Conservation (phyloP, 2,329 filamentous ascomycete species). For the Aspergillus piperis region DNA sequence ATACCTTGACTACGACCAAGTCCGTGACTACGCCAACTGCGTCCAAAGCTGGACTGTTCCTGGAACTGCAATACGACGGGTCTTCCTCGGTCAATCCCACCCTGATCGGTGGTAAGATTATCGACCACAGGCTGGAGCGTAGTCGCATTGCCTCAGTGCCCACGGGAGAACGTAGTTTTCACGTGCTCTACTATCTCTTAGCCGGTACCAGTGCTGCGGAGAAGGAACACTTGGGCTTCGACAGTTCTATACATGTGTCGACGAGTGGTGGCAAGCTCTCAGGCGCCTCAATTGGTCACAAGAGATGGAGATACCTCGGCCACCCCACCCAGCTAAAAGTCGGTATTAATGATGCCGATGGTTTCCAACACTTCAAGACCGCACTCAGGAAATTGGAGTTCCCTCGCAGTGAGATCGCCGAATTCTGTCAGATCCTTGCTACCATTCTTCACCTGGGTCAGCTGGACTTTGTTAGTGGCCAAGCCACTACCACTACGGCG, state of each 20-base stretch:
- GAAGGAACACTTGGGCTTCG: constrained; percentile 77
- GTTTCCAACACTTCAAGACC: constrained; percentile 97
- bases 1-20: constrained; percentile 94
- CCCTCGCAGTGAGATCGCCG: constrained; percentile 86
- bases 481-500: constrained; percentile 73
- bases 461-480: constrained; percentile 84
- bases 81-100: constrained; percentile 79
- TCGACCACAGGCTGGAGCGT: constrained; percentile 89
- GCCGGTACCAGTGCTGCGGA: constrained; percentile 89
- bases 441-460: constrained; percentile 97
- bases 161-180: constrained; percentile 94
- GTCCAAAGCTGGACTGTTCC: constrained; percentile 92
- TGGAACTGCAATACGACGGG: constrained; percentile 95
- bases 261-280: constrained; percentile 52
- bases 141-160: constrained; percentile 90
- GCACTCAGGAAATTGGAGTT: constrained; percentile 93
- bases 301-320: constrained; percentile 93
- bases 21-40: constrained; percentile 92
- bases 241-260: constrained; percentile 46
- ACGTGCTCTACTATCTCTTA: constrained; percentile 91
- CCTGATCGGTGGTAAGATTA: constrained; percentile 87
- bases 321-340: constrained; percentile 97
- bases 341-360: constrained; percentile 92
- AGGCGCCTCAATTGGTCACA: constrained; percentile 60
- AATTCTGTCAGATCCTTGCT: constrained; percentile 93